Conservation (phyloP, 768 basidiomycete species). For the Nidularia pulvinata region DNA sequence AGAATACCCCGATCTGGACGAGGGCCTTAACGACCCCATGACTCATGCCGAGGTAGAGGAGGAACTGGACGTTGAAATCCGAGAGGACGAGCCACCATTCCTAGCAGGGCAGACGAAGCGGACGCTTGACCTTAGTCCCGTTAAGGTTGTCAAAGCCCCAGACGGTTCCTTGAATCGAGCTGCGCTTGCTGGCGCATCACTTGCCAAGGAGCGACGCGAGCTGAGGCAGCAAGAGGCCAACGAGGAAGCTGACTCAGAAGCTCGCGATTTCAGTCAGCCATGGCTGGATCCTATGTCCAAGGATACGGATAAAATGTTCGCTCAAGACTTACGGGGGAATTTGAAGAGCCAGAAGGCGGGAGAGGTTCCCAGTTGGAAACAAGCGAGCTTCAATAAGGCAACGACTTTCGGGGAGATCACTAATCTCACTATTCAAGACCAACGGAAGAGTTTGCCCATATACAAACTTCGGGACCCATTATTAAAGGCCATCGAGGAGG, state of each 20-base stretch:
- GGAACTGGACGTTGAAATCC: constrained; percentile 95
- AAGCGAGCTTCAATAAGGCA: constrained; percentile 91
- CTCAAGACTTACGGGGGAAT: constrained; percentile 87
- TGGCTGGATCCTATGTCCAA: constrained; percentile 99
- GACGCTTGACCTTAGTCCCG: constrained; percentile 93
- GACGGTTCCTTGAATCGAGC: constrained; percentile 97
- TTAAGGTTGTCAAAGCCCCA: constrained; percentile 98
- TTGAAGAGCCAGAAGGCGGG: constrained; percentile 81
- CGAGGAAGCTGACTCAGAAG: constrained; percentile 92
- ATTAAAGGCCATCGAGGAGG: constrained; percentile 87
- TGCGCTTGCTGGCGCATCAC: constrained; percentile 88
- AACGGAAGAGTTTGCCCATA: constrained; percentile 88
- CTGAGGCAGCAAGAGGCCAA: constrained; percentile 93
- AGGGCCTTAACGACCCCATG: constrained; percentile 76
- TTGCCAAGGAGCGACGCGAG: constrained; percentile 95
- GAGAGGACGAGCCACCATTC: constrained; percentile 97
- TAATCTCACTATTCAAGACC: constrained; percentile 87
- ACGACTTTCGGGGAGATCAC: constrained; percentile 97
- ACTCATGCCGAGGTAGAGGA: constrained; percentile 90
- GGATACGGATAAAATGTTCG: constrained; percentile 84
- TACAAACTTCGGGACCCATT: constrained; percentile 93
- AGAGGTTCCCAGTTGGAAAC: constrained; percentile 89
- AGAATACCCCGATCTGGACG: constrained; percentile 93
- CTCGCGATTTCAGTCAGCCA: constrained; percentile 92
- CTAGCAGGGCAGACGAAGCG: constrained; percentile 95